Base-by-base conservation (phyloP, 768 basidiomycete genomes). In the Pleurotus sapidus region DNA sequence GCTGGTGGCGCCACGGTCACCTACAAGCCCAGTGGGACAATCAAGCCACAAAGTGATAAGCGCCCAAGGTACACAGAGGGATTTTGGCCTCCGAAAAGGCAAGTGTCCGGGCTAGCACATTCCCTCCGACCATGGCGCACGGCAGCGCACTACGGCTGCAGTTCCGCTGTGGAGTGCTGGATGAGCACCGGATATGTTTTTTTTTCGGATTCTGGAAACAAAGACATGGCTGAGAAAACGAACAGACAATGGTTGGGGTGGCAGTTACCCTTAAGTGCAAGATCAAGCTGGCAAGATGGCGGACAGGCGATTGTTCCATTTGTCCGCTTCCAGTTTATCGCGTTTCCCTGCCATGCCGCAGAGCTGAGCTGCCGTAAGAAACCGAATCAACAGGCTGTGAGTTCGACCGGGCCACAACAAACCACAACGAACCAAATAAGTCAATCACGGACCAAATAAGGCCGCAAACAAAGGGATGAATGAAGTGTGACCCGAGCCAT, bases 331-430 rank as follows among this genome's bases (percentile, higher is more conserved):
- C 43, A 45, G 43, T 45, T 45, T 48, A 48, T 48, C 46, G 17
- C 46, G 46, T 48, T 48, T 17, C 46, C 46, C 46, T 48, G 46
- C 24, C 24, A 54, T 54, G 30, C 30, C 30, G 30, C 30, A 34
- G 30, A 34, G 30, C 30, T 34, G 30, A 34, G 30, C 51, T 54
- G 20, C 38, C 51, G 39, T 40, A 42, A n/a, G 37, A 20, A 54
- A 54, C 51, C 51, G 51, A 54, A 54, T 54, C 51, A 38, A 39
- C 51, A 54, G 51, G 49, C 49, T 50, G 49, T 50, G 49, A 14
- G 37, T 39, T 24, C 23, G 37, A 18, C 42, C n/a, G 42, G 42
- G 42, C 15, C 42, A 45, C 34, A 50, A 50, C 49, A 14, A 50
- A 37, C 47, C 15, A 30, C 51, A 54, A 54, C 34, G 20, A 54